phyloP scores from a whole-genome alignment of 2,329 filamentous ascomycete genomes.

The Aspergillus alliaceus region DNA sequence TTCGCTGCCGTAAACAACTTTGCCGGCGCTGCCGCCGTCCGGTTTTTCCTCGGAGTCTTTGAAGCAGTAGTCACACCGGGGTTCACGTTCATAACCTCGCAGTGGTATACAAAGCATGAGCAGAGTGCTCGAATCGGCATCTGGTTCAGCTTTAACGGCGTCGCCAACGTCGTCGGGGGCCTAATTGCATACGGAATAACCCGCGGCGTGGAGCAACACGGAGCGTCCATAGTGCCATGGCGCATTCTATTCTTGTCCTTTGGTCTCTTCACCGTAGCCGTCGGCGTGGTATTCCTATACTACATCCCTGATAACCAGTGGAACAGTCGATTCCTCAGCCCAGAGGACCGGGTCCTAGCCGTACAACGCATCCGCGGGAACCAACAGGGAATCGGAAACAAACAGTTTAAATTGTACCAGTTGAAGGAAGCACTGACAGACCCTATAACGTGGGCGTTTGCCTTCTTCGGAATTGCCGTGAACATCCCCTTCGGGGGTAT shows the following conservation, averaged over 20 bases:
- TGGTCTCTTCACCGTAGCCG: conserved; percentile 11
- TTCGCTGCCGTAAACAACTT: conserved; percentile 17
- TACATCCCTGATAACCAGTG: conserved; percentile 14
- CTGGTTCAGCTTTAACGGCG: conserved; percentile 18
- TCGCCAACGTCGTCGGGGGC: conserved; percentile 11
- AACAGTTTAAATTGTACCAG: conserved; percentile 11
- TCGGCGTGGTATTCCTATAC: conserved; percentile 7
- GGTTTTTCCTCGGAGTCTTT: conserved; percentile 19
- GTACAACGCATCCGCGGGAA: conserved; percentile 16
- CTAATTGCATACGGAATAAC: conserved; percentile 14
- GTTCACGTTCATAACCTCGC: conserved; percentile 13
- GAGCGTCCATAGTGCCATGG: conserved; percentile 6
- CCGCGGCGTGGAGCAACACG: not conserved
- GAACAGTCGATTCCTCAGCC: conserved; percentile 11
- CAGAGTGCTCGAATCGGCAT: conserved; percentile 14
- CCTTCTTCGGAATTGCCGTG: conserved; percentile 8
- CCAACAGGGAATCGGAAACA: conserved; percentile 14
- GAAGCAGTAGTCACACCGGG: conserved; percentile 15
- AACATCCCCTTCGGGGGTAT: conserved; percentile 19
- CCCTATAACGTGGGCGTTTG: conserved; percentile 6
- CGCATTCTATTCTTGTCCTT: conserved; percentile 15
- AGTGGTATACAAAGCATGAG: conserved; percentile 15
- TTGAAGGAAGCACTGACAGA: conserved; percentile 16
- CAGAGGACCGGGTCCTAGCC: conserved; percentile 5
- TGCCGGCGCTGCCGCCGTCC: conserved; percentile 17